Evolutionary conservation across 768 basidiomycete genomes (phyloP).

Genomic region (Tulasnella sp.): DNA sequence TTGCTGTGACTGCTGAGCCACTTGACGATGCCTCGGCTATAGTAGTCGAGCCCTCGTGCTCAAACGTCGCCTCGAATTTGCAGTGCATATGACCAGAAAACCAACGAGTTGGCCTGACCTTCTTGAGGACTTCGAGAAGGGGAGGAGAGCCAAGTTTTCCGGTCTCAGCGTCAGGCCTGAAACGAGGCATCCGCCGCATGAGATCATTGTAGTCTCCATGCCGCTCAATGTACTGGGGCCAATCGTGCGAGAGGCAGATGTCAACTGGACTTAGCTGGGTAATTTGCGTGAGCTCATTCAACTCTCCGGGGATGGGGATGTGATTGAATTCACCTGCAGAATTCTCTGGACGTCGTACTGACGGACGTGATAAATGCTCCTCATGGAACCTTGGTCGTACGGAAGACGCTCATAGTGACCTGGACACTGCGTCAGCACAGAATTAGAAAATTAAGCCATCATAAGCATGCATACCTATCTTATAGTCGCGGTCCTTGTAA

Average conservation of each 20-base stretch:
- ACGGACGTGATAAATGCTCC: constrained; percentile 89
- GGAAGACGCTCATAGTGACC: constrained; percentile 82
- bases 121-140: constrained; percentile 72
- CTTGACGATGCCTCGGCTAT: background rate
- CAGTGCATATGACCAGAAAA: constrained; percentile 91
- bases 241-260: constrained; percentile 95
- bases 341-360: constrained; percentile 81
- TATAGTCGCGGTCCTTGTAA: constrained; percentile 77
- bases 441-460: too few species aligned
- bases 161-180: constrained; percentile 66
- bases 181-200: constrained; percentile 75
- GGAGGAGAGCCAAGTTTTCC: constrained; percentile 86
- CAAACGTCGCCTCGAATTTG: constrained; percentile 70
- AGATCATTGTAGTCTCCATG: constrained; percentile 71
- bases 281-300: background rate
- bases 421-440: constrained; percentile 37
- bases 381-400: constrained; percentile 69
- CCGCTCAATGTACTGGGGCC: constrained; percentile 85
- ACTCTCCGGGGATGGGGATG: background rate
- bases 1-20: background rate
- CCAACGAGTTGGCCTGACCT: constrained; percentile 83
- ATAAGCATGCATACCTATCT: constrained; percentile 49
- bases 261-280: constrained; percentile 60
- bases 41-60: constrained; percentile 37
- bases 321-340: constrained; percentile 50